Evolutionary conservation across 2,329 filamentous ascomycete species (phyloP), one percentile per base, ranked within the genome.

Genomic region (Colletotrichum eleusines): DNA sequence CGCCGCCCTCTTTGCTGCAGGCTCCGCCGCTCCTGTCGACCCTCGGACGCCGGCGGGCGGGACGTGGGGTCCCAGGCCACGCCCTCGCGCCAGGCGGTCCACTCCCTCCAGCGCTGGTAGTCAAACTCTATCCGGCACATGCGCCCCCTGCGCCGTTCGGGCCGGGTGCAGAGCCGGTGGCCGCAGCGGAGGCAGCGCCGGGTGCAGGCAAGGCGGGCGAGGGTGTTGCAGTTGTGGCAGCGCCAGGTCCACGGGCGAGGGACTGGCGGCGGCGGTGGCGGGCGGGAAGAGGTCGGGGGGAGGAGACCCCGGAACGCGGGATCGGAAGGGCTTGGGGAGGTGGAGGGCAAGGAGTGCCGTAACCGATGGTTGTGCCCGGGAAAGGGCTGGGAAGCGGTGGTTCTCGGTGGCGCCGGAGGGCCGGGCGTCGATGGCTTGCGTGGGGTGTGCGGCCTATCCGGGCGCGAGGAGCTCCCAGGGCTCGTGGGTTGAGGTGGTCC

Each of bases 111-210:
- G 31, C 26, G 55, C 51, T 20, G 62, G 18, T 55, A 38, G 20
- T 55, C 53, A 5, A 55, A 55, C 31, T 55, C 53, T 8, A 35
- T 23, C 31, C 20, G 33, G 31, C 53, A 55, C 31, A 20, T 11
- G 53, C 33, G 46, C 42, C 57, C 44, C 71, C 64, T 50, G 63
- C 63, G 50, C 55, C 53, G 69, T 58, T 23, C 57, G 28, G 5
- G 62, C 40, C 35, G 74, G 72, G 31, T 77, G 75, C 83, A 83
- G 71, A 80, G 77, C 38, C 58, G 60, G 75, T 82, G 80, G 64
- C 76, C 75, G 77, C 83, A 83, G 48, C 78, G 75, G 55, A 85
- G 78, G 62, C 84, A 81, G 28, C 79, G 76, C 12, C 79, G 78
- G 54, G 81, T 83, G 69, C 73, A 76, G 59, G 73, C 72, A 8